These are phyloP conservation scores for Cicer chorassanicum DNA, from an alignment of 306 rosid species.

Conservation along the genomic window DNA sequence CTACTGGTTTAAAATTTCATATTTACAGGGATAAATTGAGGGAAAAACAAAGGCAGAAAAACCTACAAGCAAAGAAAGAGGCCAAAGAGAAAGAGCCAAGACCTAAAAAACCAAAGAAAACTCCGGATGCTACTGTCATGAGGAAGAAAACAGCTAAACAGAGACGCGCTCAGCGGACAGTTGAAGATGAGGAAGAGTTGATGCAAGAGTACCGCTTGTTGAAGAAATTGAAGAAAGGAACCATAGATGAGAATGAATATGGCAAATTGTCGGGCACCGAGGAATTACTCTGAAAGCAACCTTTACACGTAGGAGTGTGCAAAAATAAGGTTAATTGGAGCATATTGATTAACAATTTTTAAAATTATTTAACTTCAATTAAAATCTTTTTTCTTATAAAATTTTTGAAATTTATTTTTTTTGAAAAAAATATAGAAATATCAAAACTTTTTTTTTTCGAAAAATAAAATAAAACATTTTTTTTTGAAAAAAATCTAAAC, in stretches of 20 bases:
- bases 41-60: slow-evolving; percentile 85
- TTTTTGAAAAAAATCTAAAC: too few relatives aligned
- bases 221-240: slow-evolving; percentile 87
- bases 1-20: slow-evolving; percentile 38
- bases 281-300: slow-evolving; percentile 63
- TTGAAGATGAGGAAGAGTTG: slow-evolving; percentile 88
- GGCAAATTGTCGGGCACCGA: slow-evolving; percentile 82
- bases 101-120: slow-evolving; percentile 57
- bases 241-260: slow-evolving; percentile 75
- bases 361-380: too few relatives aligned
- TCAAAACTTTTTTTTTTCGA: too few relatives aligned
- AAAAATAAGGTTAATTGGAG: too few relatives aligned
- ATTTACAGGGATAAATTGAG: slow-evolving; percentile 81
- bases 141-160: slow-evolving; percentile 87
- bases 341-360: too few relatives aligned
- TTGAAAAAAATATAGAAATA: too few relatives aligned
- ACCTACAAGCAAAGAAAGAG: slow-evolving; percentile 76
- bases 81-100: slow-evolving; percentile 65
- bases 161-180: slow-evolving; percentile 81
- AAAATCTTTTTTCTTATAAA: too few relatives aligned
- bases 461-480: too few relatives aligned
- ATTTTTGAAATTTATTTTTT: too few relatives aligned
- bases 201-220: slow-evolving; percentile 72
- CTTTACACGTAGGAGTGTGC: neutral
- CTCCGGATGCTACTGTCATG: slow-evolving; percentile 46